Base-by-base conservation (phyloP, 768 basidiomycete species). In the Inosperma sp. region DNA sequence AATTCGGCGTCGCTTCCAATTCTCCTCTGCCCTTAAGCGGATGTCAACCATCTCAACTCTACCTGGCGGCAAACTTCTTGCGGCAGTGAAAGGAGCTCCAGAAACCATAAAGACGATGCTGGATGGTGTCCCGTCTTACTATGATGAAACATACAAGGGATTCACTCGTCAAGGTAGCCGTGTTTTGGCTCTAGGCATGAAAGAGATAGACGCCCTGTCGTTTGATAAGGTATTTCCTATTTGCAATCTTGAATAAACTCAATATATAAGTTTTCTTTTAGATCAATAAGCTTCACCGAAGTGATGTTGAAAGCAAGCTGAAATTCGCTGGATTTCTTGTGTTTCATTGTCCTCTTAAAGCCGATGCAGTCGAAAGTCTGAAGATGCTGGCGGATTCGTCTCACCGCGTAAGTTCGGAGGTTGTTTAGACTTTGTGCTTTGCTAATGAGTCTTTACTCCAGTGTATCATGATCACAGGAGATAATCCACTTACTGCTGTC, bases 381-480 rank as follows among this genome's bases (percentile, higher is more conserved):
- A 92, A 88, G 68, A 95, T 95, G 91, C 75, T 99, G 47, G 84
- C 87, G 3, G 95, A 98, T 62, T 92, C 95, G 7, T 96, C 93
- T 0, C 96, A 99, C 68, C 81, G 96, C 31, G 94, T 96, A 72
- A 43, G 90, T 78, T 2, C 7, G 31, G 36, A 34, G 7, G 31
- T 26, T 35, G 23, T 29, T 7, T 22, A 7, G 7, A 27, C 14
- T 23, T 5, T 9, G 5, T 23, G 3, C 7, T 50, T 16, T 22
- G 19, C 34, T 49, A 17, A 31, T 27, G 23, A 16, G 33, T 41
- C 4, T n/a, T 42, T 36, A n/a, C n/a, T 45, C 4, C 48, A 96
- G 93, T 98, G 96, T 65, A 77, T 98, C 51, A 99, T 99, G 96
- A 99, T 99, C 56, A 99, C 96, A 39, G 96, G 96, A 30, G 96